Conservation (phyloP, 179 eudicot species). For the Silene noctiflora region DNA sequence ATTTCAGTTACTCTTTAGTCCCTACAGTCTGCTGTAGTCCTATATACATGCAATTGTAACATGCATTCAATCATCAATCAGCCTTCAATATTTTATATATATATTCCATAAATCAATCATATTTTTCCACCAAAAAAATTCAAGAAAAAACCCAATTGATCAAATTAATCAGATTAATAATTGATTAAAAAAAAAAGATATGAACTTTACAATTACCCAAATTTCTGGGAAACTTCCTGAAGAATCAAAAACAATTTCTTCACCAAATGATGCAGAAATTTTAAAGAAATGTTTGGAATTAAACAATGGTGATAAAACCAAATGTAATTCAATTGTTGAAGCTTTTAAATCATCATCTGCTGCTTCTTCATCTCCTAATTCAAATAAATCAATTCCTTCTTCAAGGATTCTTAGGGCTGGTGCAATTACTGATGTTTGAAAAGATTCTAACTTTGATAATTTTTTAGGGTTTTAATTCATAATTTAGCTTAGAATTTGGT, state of each 20-base stretch:
- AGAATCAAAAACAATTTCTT: slow-evolving; percentile 17
- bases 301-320: slow-evolving; percentile 40
- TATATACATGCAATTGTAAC: not conserved
- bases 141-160: no score
- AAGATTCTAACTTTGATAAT: not conserved
- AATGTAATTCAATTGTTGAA: slow-evolving; percentile 42
- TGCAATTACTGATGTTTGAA: slow-evolving; percentile 51
- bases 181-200: not conserved
- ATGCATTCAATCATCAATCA: not conserved
- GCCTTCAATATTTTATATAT: not conserved
- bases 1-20: not conserved
- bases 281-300: slow-evolving; percentile 46
- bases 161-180: not conserved
- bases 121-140: no score
- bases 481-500: not conserved
- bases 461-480: slow-evolving; percentile 10
- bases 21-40: not conserved
- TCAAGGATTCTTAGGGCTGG: slow-evolving; percentile 34
- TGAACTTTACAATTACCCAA: slow-evolving; percentile 15
- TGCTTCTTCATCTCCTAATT: slow-evolving; percentile 29
- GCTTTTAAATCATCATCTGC: slow-evolving; percentile 33
- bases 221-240: slow-evolving; percentile 7
- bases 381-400: slow-evolving; percentile 19
- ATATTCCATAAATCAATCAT: no score
- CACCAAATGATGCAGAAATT: slow-evolving; percentile 24